Conservation (phyloP, 805 yeast genomes). For the Cyberlindnera americana region DNA sequence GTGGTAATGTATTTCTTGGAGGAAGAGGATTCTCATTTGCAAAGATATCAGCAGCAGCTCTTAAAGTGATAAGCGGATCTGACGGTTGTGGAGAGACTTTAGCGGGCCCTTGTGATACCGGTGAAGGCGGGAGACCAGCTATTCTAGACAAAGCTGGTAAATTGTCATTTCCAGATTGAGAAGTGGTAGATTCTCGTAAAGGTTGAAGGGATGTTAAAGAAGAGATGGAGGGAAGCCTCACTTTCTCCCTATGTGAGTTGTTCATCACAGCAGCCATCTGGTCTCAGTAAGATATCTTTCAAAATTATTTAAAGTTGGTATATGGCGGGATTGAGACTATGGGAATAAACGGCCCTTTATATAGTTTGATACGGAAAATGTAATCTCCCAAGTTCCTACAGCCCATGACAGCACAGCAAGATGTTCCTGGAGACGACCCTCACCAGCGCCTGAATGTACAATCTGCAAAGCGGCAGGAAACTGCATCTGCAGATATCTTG, state of each 20-base stretch:
- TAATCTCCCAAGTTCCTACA: not conserved
- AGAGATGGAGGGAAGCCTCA: constrained; percentile 14
- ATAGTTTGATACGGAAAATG: not conserved
- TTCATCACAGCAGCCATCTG: constrained; percentile 12
- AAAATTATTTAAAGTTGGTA: too few species aligned
- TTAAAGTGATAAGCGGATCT: constrained; percentile 5
- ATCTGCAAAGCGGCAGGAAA: constrained; percentile 1
- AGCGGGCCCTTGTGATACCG: not conserved
- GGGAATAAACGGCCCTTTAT: not conserved
- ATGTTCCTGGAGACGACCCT: constrained; percentile 1
- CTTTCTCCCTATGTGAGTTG: constrained; percentile 6
- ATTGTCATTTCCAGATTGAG: not conserved
- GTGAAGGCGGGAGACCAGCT: not conserved
- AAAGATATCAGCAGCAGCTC: constrained; percentile 12
- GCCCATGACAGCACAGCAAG: not conserved
- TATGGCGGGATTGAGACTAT: too few species aligned
- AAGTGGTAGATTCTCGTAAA: not conserved
- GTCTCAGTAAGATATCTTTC: too few species aligned
- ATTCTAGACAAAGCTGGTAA: not conserved
- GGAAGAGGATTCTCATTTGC: constrained; percentile 1
- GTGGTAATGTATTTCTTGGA: not conserved
- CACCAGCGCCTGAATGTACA: not conserved
- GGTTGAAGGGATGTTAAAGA: constrained; percentile 2
- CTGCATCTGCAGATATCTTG: not conserved
- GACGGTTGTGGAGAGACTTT: not conserved